A percentile compares a stretch with the other conserved stretches of the same genome.
Conservation (phyloP, 306 rosid species). For the Malus asiatica region DNA sequence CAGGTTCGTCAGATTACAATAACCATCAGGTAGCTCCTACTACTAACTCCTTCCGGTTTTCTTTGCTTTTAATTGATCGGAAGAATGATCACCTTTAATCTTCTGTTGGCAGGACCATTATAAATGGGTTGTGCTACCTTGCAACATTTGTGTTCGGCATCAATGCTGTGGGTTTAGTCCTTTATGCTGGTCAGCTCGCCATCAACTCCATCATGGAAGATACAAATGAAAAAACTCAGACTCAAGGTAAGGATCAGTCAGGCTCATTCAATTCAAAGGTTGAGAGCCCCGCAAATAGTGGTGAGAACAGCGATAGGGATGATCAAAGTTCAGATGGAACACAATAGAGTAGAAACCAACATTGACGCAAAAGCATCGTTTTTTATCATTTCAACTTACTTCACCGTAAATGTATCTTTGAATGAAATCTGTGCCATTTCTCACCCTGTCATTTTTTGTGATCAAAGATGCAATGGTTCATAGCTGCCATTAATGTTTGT, state of each 20-base stretch:
- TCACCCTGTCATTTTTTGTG: background rate
- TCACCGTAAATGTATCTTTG: background rate
- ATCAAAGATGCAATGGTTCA: background rate
- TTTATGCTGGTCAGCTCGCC: constrained; percentile 81
- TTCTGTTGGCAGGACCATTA: constrained; percentile 58
- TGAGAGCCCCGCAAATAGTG: constrained; percentile 29
- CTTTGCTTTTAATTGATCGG: background rate
- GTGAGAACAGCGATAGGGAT: constrained; percentile 34
- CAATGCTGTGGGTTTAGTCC: constrained; percentile 70
- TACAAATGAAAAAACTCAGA: constrained; percentile 33
- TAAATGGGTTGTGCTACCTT: constrained; percentile 86
- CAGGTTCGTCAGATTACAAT: constrained; percentile 92
- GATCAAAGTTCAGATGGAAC: constrained; percentile 52
- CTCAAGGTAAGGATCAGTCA: constrained; percentile 30
- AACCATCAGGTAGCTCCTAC: constrained; percentile 62
- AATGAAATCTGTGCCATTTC: background rate
- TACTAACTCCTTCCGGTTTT: background rate
- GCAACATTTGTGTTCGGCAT: constrained; percentile 85
- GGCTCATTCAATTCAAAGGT: constrained; percentile 33
- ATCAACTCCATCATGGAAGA: constrained; percentile 49
- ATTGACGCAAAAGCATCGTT: constrained; percentile 20
- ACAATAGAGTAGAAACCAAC: constrained; percentile 18
- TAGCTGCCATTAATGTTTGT: background rate
- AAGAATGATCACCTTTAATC: constrained; percentile 16
- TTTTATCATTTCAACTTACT: background rate